Evolutionary conservation across 2,329 filamentous ascomycete genomes (phyloP), one percentile per base, ranked within the genome.

Genomic region (Talaromyces sp.): DNA sequence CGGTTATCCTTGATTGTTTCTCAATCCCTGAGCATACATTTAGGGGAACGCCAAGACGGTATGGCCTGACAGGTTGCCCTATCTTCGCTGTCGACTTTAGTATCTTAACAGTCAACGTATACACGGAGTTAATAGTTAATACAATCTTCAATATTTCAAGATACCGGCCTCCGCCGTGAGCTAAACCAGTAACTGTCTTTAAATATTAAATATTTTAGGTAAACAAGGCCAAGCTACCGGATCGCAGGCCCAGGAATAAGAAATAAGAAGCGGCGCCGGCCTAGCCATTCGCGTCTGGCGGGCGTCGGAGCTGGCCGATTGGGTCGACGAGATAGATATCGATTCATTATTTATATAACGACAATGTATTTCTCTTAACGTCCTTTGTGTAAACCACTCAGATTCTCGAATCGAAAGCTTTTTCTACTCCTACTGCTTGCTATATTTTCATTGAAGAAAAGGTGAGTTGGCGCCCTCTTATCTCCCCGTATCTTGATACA

Each of bases 251-350:
- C 52, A 13, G 6, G 45, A 33, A 51, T 11, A 33, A 48, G 33
- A 28, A 48, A 35, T 35, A 35, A 46, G 41, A 43, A 48, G 46
- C 53, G 57, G 57, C 53, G 28, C 57, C 45, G 57, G 53, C 53
- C 53, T 52, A 35, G 63, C 69, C 7, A 67, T 65, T 57, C 63
- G 59, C 40, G 33, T 22, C 54, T 35, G 62, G 66, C 71, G 71
- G 70, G 62, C 66, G 64, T 73, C 71, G 71, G 71, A 73, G 71
- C 61, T 70, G 67, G 66, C 71, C 71, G 71, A 73, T 56, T 56
- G 41, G 33, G 36, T 46, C 22, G 43, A 56, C 40, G 17, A 37
- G 33, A 17, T 39, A 48, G 22, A 39, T 52, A 52, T 37, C 19
- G 35, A n/a, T 28, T 39, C 48, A 39, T 52, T 22, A 13, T 21